A percentile compares a stretch with the other conserved stretches of the same genome.
Evolutionary conservation across 2,329 filamentous ascomycete species (phyloP).

Genomic region (Pseudovirgaria hyperparasitica): DNA sequence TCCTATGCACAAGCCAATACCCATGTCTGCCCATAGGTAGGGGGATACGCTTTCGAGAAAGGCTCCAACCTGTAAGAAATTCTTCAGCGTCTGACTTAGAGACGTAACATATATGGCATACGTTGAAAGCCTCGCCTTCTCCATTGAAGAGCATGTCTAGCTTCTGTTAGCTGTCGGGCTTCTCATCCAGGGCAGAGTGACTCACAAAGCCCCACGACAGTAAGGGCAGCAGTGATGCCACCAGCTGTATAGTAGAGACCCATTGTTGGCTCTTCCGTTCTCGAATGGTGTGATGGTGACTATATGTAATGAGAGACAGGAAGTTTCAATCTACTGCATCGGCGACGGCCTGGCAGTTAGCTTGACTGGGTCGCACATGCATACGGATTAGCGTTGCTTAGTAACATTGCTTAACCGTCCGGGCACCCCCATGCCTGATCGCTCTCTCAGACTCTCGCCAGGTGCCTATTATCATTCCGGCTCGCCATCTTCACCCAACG

Average conservation of each 20-base stretch:
- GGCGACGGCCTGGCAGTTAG: no score
- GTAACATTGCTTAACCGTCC: no score
- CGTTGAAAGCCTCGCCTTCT: constrained; percentile 91
- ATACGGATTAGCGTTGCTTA: no score
- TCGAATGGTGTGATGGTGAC: no score
- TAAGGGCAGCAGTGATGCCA: constrained; percentile 53
- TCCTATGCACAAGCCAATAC: constrained; percentile 89
- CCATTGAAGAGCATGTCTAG: constrained; percentile 98
- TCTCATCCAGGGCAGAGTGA: constrained; percentile 9
- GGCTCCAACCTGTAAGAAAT: constrained; percentile 56
- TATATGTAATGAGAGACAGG: no score
- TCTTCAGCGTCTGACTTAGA: constrained; percentile 6
- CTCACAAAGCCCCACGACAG: constrained; percentile 70
- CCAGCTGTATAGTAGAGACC: constrained; percentile 60
- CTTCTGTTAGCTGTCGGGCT: constrained; percentile 18
- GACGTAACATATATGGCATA: constrained; percentile 30
- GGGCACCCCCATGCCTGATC: no score
- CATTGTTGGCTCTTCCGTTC: constrained; percentile 52
- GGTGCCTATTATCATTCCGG: no score
- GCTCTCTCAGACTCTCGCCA: no score
- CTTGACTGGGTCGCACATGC: no score
- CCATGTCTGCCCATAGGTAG: constrained; percentile 82
- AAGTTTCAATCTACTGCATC: no score
- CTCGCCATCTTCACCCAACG: constrained; percentile 7
- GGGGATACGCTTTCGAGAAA: constrained; percentile 93